Evolutionary conservation across 2,329 filamentous ascomycete genomes (phyloP).

Genomic region (Aureobasidium sp.): DNA sequence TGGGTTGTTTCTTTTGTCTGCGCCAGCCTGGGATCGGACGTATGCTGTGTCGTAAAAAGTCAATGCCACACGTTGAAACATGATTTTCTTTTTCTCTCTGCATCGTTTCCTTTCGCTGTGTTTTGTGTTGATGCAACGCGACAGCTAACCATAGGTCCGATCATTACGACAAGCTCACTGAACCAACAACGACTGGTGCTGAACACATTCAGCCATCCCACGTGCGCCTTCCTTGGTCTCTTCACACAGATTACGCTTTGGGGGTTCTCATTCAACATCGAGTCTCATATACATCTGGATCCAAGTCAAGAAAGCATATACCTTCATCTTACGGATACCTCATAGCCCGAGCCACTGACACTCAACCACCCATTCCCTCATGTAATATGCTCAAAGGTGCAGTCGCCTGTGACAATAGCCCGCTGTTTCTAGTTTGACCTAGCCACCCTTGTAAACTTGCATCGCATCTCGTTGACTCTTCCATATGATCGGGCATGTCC

Average conservation of each 20-base stretch:
- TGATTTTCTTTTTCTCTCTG: background rate
- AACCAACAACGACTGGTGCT: background rate
- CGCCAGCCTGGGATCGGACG: background rate
- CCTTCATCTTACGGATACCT: background rate
- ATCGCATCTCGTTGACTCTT: background rate
- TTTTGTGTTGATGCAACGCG: background rate
- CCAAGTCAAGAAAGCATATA: background rate
- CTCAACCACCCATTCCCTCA: background rate
- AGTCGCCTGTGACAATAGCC: background rate
- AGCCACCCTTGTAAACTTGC: background rate
- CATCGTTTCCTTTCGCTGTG: background rate
- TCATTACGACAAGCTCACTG: background rate
- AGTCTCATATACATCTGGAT: background rate
- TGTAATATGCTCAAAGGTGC: background rate
- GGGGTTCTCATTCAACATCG: background rate
- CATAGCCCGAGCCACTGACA: background rate
- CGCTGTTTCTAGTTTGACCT: background rate
- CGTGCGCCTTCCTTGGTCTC: background rate
- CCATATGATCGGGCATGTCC: background rate
- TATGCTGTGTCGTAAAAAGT: conserved; percentile 10
- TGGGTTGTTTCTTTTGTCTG: background rate
- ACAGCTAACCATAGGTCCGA: background rate
- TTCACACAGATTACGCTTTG: no score
- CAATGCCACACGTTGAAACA: conserved; percentile 14
- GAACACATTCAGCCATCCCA: background rate